These are phyloP conservation scores for Alternaria tenuissima DNA, from an alignment of 2,329 filamentous ascomycete species.

Conservation along the genomic window DNA sequence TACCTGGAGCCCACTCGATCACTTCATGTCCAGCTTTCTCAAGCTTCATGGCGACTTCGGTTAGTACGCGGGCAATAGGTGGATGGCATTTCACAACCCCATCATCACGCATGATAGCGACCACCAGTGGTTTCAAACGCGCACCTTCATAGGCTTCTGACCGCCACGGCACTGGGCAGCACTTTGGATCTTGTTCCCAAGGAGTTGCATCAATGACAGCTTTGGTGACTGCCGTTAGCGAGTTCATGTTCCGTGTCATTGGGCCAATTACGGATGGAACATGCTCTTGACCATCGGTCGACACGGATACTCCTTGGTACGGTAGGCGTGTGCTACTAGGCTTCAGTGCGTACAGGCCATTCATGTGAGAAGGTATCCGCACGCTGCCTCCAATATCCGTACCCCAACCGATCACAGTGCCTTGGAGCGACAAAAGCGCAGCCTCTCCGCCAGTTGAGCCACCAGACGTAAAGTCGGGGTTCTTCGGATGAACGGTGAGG, in stretches of 20 bases:
- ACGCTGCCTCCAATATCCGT: constrained; percentile 67
- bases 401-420: constrained; percentile 65
- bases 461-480: constrained; percentile 62
- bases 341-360: constrained; percentile 65
- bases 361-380: constrained; percentile 67
- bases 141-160: constrained; percentile 54
- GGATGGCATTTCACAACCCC: constrained; percentile 65
- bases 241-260: constrained; percentile 62
- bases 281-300: constrained; percentile 70
- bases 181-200: constrained; percentile 63
- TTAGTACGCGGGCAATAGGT: constrained; percentile 59
- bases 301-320: constrained; percentile 66
- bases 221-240: constrained; percentile 60
- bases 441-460: constrained; percentile 69
- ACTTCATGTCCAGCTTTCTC: constrained; percentile 62
- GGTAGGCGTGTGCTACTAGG: constrained; percentile 65
- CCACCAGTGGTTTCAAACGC: constrained; percentile 56
- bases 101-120: constrained; percentile 62
- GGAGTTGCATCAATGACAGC: constrained; percentile 58
- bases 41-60: constrained; percentile 51
- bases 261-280: constrained; percentile 70
- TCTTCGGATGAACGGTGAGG: constrained; percentile 65
- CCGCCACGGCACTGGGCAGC: constrained; percentile 59
- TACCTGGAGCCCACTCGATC: constrained; percentile 60
- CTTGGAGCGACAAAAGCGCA: constrained; percentile 62